Evolutionary conservation across 306 rosid species (phyloP).

Genomic region (Canavalia gladiata): DNA sequence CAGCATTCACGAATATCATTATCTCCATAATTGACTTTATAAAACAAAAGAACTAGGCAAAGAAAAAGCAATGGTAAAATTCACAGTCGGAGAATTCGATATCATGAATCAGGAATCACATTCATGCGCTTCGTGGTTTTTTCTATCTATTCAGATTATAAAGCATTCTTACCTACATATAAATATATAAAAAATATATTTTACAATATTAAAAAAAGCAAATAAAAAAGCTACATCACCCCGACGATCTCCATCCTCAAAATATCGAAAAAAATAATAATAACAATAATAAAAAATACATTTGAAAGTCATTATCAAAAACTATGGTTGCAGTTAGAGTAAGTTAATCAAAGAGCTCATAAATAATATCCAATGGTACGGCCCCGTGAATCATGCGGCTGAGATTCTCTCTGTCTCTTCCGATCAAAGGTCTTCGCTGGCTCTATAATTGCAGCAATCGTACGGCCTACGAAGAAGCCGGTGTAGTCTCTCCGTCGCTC

Average conservation of each 20-base stretch:
- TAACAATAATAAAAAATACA: slow-evolving; percentile 1
- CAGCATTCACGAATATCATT: not conserved
- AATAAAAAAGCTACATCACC: slow-evolving; percentile 5
- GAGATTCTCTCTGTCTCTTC: slow-evolving; percentile 32
- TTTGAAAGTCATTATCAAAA: slow-evolving; percentile 50
- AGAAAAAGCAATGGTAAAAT: not conserved
- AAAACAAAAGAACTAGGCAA: not conserved
- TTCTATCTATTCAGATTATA: not conserved
- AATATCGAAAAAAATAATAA: slow-evolving; percentile 11
- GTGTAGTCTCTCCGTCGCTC: slow-evolving; percentile 32
- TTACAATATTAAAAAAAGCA: not conserved
- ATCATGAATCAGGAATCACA: slow-evolving; percentile 22
- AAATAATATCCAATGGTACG: slow-evolving; percentile 39
- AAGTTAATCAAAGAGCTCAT: slow-evolving; percentile 35
- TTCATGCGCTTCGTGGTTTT: not conserved
- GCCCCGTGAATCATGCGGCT: slow-evolving; percentile 44
- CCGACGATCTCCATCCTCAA: slow-evolving; percentile 34
- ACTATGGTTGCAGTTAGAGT: slow-evolving; percentile 49
- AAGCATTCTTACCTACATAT: slow-evolving; percentile 24
- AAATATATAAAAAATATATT: not conserved
- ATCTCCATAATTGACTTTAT: slow-evolving; percentile 26
- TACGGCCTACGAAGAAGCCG: slow-evolving; percentile 5
- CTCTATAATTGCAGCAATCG: slow-evolving; percentile 6
- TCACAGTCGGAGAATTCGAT: not conserved
- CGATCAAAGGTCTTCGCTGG: slow-evolving; percentile 55